Conservation (phyloP, 208 protist species). For the Spongospora subterranea region DNA sequence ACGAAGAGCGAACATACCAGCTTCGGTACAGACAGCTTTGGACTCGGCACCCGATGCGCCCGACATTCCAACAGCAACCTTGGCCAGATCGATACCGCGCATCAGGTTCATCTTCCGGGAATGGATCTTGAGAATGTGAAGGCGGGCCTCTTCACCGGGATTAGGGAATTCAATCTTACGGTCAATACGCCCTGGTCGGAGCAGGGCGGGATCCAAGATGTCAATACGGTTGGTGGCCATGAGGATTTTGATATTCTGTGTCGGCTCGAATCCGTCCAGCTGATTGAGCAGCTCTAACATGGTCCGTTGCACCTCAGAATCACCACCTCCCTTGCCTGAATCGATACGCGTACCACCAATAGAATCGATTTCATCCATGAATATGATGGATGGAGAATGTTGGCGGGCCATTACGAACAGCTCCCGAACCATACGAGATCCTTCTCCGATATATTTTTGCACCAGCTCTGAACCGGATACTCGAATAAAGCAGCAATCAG, state of each 20-base stretch:
- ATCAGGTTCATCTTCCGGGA: slow-evolving; percentile 99
- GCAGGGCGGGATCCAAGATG: slow-evolving; percentile 98
- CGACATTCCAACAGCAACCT: slow-evolving; percentile 87
- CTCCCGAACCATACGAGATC: slow-evolving; percentile 98
- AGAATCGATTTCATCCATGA: slow-evolving; percentile 99
- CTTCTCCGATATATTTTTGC: slow-evolving; percentile 99
- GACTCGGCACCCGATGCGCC: slow-evolving; percentile 97
- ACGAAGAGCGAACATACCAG: slow-evolving; percentile 98
- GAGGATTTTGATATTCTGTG: slow-evolving; percentile 96
- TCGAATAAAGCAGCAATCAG: slow-evolving; percentile 93
- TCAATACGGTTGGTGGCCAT: slow-evolving; percentile 99
- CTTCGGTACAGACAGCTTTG: slow-evolving; percentile 90
- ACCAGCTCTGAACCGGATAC: slow-evolving; percentile 99
- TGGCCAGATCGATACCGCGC: slow-evolving; percentile 96
- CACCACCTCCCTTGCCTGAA: slow-evolving; percentile 65
- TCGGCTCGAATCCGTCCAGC: slow-evolving; percentile 99
- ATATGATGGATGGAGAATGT: slow-evolving; percentile 99
- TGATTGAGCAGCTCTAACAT: slow-evolving; percentile 99
- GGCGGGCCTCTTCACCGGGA: slow-evolving; percentile 76
- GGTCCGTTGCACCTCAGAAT: slow-evolving; percentile 98
- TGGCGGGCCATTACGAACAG: slow-evolving; percentile 99
- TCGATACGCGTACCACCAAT: slow-evolving; percentile 91
- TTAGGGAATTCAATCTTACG: slow-evolving; percentile 74
- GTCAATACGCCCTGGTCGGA: slow-evolving; percentile 98
- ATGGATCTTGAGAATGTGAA: slow-evolving; percentile 99